Conservation (phyloP, 2,329 filamentous ascomycete genomes). For the Metarhizium robertsii region DNA sequence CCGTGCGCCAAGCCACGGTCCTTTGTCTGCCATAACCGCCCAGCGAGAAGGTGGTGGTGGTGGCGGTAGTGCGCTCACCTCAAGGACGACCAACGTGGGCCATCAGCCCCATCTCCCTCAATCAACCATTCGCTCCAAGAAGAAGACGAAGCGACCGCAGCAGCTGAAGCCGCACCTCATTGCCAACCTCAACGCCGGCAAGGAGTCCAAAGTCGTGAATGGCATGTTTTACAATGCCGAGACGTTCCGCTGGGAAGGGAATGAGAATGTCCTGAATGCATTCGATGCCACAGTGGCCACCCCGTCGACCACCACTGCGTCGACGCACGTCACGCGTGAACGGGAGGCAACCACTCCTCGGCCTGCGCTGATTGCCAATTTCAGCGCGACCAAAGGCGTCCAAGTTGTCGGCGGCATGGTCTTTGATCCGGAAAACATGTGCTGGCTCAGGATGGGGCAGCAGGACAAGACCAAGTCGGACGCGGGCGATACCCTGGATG, state of each 20-base stretch:
- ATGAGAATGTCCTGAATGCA: slow-evolving; percentile 71
- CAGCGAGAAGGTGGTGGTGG: slow-evolving; percentile 34
- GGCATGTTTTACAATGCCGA: slow-evolving; percentile 93
- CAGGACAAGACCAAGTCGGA: slow-evolving; percentile 38
- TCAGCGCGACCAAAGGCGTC: slow-evolving; percentile 73
- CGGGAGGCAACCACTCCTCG: slow-evolving; percentile 52
- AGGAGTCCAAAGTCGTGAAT: slow-evolving; percentile 69
- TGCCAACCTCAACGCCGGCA: slow-evolving; percentile 65
- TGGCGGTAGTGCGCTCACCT: slow-evolving; percentile 32
- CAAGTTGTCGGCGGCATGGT: slow-evolving; percentile 98
- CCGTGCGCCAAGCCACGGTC: slow-evolving; percentile 43
- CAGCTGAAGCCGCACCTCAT: slow-evolving; percentile 80
- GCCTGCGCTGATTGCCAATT: slow-evolving; percentile 82
- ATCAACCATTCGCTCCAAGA: slow-evolving; percentile 41
- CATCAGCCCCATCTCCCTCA: slow-evolving; percentile 31
- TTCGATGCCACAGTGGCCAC: slow-evolving; percentile 61
- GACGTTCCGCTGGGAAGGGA: slow-evolving; percentile 89
- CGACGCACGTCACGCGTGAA: slow-evolving; percentile 38
- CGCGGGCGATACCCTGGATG: slow-evolving; percentile 48
- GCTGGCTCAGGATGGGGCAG: slow-evolving; percentile 75
- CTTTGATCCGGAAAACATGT: slow-evolving; percentile 95
- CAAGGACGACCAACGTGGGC: slow-evolving; percentile 33
- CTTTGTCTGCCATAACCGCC: slow-evolving; percentile 44
- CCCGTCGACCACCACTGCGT: slow-evolving; percentile 33
- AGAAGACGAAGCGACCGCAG: slow-evolving; percentile 46